Evolutionary conservation across 2,329 filamentous ascomycete genomes (phyloP), one percentile per base, ranked within the genome.

Genomic region (Penicillium sp.): DNA sequence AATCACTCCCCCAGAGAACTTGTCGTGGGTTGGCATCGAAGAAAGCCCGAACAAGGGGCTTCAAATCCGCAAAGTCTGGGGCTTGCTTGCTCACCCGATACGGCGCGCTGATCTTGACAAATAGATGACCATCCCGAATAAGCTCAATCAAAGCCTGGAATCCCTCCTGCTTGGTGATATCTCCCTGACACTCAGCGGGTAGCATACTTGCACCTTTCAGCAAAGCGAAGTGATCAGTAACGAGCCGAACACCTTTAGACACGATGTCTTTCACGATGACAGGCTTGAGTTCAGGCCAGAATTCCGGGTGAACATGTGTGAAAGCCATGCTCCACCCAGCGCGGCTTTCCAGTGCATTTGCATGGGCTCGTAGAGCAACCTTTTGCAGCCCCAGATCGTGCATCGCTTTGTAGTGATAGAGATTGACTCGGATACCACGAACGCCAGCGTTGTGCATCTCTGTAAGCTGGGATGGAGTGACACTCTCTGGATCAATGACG

Each of bases 1-100:
- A 76, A 42, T 75, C 73, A 55, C 72, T 76, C 2, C 73, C 72
- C 71, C 71, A 76, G 1, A 75, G 32, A 9, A 75, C 52, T 4
- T 60, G 65, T 18, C 58, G 48, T 9, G 68, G 67, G 44, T 75
- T 74, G 4, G 67, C 68, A 43, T 38, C 21, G 38, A 46, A 46
- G 14, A 38, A 16, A 2, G 14, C n/a, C 11, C 6, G 43, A 36
- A 24, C 18, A 3, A 22, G 18, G 6, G 31, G 44, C 70, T 63
- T 58, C 29, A 73, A 45, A 34, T 75, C 72, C 5, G 61, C 51
- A 53, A 72, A 75, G 0, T 31, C n/a, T 1, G 71, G 71, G 1
- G 60, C 66, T 16, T 62, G 47, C 1, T 66, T 64, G 34, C 65
- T 70, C 5, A 72, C 62, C 0, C 73, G 67, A 13, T 76, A 75